Base-by-base conservation (phyloP, 1,284 basidiomycete species). In the Meripilus lineatus region DNA sequence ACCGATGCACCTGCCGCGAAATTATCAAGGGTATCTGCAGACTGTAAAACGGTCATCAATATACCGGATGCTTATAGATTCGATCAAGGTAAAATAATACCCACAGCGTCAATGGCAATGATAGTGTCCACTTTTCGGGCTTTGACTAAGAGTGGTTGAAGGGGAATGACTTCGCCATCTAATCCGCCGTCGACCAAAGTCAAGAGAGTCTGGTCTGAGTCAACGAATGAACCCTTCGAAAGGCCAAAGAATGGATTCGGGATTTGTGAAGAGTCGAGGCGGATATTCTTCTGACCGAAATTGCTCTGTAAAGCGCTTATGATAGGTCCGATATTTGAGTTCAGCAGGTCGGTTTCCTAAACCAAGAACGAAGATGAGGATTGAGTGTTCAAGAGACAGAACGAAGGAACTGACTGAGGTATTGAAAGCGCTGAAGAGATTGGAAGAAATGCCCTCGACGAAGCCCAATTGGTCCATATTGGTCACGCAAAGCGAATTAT, bases 141-240 rank as follows among this genome's bases (percentile, higher is more conserved):
- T 40, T 70, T 66, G 37, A 78, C 73, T 5, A 81, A 62, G 24
- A 82, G 58, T 0, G 79, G 78, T 50, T 75, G 71, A 11, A 80
- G 41, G 0, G 78, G 74, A n/a, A 76, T 59, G 37, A 66, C 57
- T 47, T 78, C 64, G 3, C 68, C 69, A 42, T 72, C 61, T 38
- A 62, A 57, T 5, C 70, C 71, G 18, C 71, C 72, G 36, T 74
- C 72, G 8, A 69, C 63, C 5, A 74, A 49, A 3, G 41, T 52
- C 1, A 75, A 51, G 6, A 64, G 44, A 8, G 40, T 56, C 52
- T 67, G 58, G 39, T 59, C 55, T 2, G 67, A 56, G 47, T 69
- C 64, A 4, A 66, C 41, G 45, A 68, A 75, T 1, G 66, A 69
- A 0, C 48, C 43, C 2, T 59, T 55, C 3, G 66, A 55, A 3